Conservation (phyloP, 2,329 filamentous ascomycete species). For the Rugonectria rugulosa region DNA sequence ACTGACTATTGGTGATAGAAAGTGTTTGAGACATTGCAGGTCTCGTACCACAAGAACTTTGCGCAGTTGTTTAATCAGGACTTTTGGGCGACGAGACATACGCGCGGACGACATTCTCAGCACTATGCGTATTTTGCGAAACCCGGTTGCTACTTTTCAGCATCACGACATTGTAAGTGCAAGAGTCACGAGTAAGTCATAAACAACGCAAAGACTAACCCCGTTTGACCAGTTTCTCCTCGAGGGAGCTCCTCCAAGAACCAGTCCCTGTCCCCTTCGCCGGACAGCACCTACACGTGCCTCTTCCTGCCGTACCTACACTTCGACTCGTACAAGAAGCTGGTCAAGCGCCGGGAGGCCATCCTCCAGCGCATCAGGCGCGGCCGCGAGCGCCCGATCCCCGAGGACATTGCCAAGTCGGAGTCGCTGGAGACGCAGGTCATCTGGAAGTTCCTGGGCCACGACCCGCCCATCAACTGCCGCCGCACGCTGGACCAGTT, state of each 20-base stretch:
- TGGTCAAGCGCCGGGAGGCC: slow-evolving; percentile 63
- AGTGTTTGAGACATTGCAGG: slow-evolving; percentile 54
- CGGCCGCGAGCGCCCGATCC: slow-evolving; percentile 63
- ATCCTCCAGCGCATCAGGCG: slow-evolving; percentile 60
- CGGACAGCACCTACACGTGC: slow-evolving; percentile 51
- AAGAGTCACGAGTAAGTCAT: background rate
- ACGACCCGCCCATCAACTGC: slow-evolving; percentile 67
- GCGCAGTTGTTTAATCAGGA: slow-evolving; percentile 53
- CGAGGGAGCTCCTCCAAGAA: slow-evolving; percentile 41
- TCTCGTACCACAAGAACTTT: slow-evolving; percentile 46
- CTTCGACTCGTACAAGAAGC: slow-evolving; percentile 68
- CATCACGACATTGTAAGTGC: slow-evolving; percentile 45
- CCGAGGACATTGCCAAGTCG: slow-evolving; percentile 59
- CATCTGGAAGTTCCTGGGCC: slow-evolving; percentile 69
- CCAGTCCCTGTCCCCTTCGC: slow-evolving; percentile 40
- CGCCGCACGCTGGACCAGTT: slow-evolving; percentile 70
- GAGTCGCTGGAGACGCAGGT: slow-evolving; percentile 65
- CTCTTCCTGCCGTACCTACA: slow-evolving; percentile 68
- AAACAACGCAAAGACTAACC: background rate
- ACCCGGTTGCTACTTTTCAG: slow-evolving; percentile 56
- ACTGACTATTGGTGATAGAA: slow-evolving; percentile 40
- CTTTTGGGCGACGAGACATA: slow-evolving; percentile 58
- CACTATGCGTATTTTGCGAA: slow-evolving; percentile 59
- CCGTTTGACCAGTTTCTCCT: slow-evolving; percentile 44
- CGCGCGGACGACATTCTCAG: slow-evolving; percentile 57